Evolutionary conservation across 257 asterid genomes (phyloP), one percentile per base, ranked within the genome.

Genomic region (Jacaranda copaia): DNA sequence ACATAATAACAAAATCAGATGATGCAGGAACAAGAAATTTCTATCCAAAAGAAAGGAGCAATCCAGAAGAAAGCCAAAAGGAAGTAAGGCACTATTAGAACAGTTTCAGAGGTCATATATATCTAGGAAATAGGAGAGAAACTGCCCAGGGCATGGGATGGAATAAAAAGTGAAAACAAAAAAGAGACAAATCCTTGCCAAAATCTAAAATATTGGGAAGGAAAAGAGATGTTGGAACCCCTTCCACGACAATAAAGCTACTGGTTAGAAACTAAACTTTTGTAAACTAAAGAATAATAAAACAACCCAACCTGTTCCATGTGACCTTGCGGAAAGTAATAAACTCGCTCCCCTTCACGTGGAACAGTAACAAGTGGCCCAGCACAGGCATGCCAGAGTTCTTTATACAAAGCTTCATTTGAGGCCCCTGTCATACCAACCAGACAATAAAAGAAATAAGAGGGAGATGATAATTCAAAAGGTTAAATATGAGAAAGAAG

Each of bases 381-480:
- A 45, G 99, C 99, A 85, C 99, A 95, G 64, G 98, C 96, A 86
- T 90, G 91, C 99, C 99, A 95, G 10, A 95, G 96, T 83, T 93
- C 96, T 85, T 88, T 87, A 79, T 84, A 93, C 79, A 95, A 75
- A 61, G 96, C 97, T 76, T 89, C 93, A 88, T 79, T 84, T 51
- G 84, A 51, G 42, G 81, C 65, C 65, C 91, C 99, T 95, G 84
- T 55, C 73, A 77, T 51, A 80, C 70, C 70, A 70, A 79, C 63
- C 76, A 78, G 9, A 53, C n/a, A 18, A 53, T 19, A 73, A 8
- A 8, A 51, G 40, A 77, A 11, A 72, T 6, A 72, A 40, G 43
- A 10, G 20, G 4, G 20, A 16, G 43, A 72, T 39, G n/a, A 40
- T 40, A 72, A 16, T 16, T 11, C 35, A 46, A 42, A 39, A 57